Conservation (phyloP, 1,284 basidiomycete genomes). For the Sparassis latifolia region DNA sequence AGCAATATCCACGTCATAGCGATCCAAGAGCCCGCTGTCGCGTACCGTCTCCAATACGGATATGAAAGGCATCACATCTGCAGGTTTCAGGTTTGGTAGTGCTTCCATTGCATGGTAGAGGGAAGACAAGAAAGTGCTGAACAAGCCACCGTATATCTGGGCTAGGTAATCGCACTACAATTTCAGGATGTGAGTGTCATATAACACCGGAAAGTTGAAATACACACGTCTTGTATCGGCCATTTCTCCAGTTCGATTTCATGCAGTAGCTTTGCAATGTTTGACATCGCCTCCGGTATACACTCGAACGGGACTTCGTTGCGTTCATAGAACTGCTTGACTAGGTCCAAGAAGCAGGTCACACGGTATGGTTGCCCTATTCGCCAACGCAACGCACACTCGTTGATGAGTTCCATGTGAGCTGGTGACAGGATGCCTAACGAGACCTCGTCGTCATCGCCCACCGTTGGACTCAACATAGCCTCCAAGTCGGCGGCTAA, state of each 20-base stretch:
- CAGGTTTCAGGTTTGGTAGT: conserved; percentile 63
- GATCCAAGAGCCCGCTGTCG: conserved; percentile 60
- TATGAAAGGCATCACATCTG: conserved; percentile 60
- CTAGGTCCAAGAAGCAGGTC: conserved; percentile 81
- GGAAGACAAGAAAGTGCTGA: conserved; percentile 80
- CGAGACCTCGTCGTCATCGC: conserved; percentile 95
- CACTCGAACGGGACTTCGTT: conserved; percentile 93
- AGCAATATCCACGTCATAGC: conserved; percentile 60
- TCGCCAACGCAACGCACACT: conserved; percentile 88
- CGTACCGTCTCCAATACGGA: conserved; percentile 67
- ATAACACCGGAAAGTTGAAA: conserved; percentile 10
- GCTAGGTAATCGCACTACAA: conserved; percentile 58
- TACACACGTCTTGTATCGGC: conserved; percentile 73
- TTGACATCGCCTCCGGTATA: conserved; percentile 81
- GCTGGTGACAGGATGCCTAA: conserved; percentile 83
- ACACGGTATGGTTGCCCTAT: conserved; percentile 76
- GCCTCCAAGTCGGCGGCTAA: conserved; percentile 84
- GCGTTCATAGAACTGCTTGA: conserved; percentile 83
- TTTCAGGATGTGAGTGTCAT: not conserved
- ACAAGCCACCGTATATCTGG: conserved; percentile 64
- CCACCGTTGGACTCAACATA: conserved; percentile 81
- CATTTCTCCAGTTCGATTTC: conserved; percentile 74
- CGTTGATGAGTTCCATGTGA: conserved; percentile 81
- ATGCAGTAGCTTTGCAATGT: conserved; percentile 62
- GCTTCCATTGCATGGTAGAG: conserved; percentile 83